Conservation (phyloP, 1,139 yeast genomes). For the Protomyces lactucae-debilis region DNA sequence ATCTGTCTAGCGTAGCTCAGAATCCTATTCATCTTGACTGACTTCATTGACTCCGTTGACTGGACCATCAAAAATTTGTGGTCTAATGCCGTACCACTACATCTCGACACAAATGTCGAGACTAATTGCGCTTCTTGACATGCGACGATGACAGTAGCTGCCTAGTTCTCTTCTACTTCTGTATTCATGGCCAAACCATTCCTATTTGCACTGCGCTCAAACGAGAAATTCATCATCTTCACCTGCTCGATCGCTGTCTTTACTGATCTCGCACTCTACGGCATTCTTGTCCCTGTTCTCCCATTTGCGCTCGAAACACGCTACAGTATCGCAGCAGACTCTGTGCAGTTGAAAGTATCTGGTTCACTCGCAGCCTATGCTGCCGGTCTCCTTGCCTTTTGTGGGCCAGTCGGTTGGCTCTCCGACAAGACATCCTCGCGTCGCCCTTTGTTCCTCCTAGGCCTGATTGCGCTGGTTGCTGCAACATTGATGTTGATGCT, state of each 20-base stretch:
- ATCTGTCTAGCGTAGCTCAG: neutral
- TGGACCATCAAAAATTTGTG: no score
- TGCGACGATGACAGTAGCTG: neutral
- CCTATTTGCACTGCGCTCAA: conserved; percentile 32
- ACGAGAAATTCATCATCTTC: conserved; percentile 1
- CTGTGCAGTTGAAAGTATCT: conserved; percentile 38
- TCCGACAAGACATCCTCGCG: conserved; percentile 37
- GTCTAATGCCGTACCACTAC: no score
- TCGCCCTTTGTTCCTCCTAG: conserved; percentile 37
- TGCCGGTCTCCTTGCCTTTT: conserved; percentile 39
- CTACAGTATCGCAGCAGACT: conserved; percentile 36
- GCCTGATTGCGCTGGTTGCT: conserved; percentile 38
- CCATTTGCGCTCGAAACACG: conserved; percentile 39
- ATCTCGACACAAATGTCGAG: no score
- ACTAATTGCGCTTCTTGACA: no score
- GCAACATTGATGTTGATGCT: conserved; percentile 38
- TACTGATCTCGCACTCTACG: conserved; percentile 25
- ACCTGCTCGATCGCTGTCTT: conserved; percentile 5
- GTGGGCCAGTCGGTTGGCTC: conserved; percentile 38
- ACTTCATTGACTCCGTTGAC: no score
- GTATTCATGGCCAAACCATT: neutral
- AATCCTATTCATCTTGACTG: no score
- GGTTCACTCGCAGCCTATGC: conserved; percentile 39
- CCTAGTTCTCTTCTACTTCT: neutral
- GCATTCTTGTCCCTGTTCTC: conserved; percentile 39